Percentiles rank a stretch among this genome's conserved stretches.
These are phyloP conservation scores for Mycena amicta DNA, from an alignment of 768 basidiomycete genomes.

Conservation along the genomic window DNA sequence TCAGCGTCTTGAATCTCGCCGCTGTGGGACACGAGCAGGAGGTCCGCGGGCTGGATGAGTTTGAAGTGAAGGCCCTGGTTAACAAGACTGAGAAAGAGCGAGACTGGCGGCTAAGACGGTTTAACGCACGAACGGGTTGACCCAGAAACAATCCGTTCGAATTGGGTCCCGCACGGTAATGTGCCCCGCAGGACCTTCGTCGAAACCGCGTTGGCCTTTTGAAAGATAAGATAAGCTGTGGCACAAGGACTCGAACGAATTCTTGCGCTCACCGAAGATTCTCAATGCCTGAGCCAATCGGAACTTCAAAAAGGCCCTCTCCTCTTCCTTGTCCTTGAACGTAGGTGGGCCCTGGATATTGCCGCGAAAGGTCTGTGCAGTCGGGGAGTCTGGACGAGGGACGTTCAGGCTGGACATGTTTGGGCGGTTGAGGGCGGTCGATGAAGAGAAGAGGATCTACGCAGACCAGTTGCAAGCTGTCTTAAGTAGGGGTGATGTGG, in stretches of 20 bases:
- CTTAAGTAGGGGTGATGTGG: too few species aligned
- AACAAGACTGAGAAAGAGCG: too few species aligned
- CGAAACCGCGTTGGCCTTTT: background rate
- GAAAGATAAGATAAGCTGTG: constrained; percentile 1
- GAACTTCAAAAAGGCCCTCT: background rate
- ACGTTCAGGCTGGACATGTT: too few species aligned
- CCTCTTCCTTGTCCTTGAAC: background rate
- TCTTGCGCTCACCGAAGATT: background rate
- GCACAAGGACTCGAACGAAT: background rate
- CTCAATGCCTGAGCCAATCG: background rate
- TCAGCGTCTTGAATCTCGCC: constrained; percentile 27
- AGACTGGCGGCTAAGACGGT: too few species aligned
- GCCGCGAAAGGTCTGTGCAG: background rate
- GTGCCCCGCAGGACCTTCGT: background rate
- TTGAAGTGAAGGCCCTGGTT: constrained; percentile 51
- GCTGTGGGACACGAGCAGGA: constrained; percentile 47
- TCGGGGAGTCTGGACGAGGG: background rate
- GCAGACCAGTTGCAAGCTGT: too few species aligned
- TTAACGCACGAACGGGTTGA: constrained; percentile 52
- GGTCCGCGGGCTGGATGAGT: constrained; percentile 44
- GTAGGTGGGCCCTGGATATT: background rate
- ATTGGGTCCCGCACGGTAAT: constrained; percentile 38
- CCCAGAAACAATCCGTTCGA: constrained; percentile 47
- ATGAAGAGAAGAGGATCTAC: too few species aligned
- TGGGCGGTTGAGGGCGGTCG: too few species aligned